These are phyloP conservation scores for Diutina scorzettiae DNA, from an alignment of 1,139 yeast genomes.

Conservation along the genomic window DNA sequence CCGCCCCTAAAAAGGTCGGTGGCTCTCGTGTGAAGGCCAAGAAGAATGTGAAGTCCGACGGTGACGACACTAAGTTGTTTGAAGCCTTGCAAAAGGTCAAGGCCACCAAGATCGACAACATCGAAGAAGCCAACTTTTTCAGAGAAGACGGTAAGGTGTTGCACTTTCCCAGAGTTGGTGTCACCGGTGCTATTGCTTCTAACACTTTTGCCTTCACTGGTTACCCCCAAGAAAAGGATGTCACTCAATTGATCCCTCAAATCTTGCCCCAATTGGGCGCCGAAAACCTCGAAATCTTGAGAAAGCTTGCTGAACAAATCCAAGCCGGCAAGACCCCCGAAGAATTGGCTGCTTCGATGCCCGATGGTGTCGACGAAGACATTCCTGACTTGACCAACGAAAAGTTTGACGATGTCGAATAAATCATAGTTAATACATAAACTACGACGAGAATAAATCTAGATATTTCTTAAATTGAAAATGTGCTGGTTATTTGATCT, in stretches of 20 bases:
- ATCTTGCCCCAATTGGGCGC: constrained; percentile 96
- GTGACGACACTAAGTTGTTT: constrained; percentile 84
- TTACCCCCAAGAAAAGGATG: constrained; percentile 84
- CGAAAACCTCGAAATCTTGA: constrained; percentile 84
- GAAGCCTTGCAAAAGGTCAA: constrained; percentile 81
- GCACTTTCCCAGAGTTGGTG: constrained; percentile 92
- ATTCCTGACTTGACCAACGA: constrained; percentile 94
- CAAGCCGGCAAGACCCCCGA: constrained; percentile 47
- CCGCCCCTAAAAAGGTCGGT: constrained; percentile 67
- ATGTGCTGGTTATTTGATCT: no score
- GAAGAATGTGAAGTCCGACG: constrained; percentile 53
- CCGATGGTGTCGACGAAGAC: constrained; percentile 51
- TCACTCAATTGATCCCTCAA: constrained; percentile 89
- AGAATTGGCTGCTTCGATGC: constrained; percentile 34
- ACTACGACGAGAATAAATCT: no score
- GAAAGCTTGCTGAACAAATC: constrained; percentile 83
- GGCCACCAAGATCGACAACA: constrained; percentile 79
- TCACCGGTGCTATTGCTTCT: constrained; percentile 83
- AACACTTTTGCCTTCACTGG: constrained; percentile 96
- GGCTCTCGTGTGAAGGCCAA: constrained; percentile 83
- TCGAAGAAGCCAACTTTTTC: constrained; percentile 97
- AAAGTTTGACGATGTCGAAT: constrained; percentile 82
- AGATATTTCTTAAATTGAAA: no score
- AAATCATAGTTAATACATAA: constrained; percentile 12
- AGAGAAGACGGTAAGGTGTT: constrained; percentile 91